Evolutionary conservation across 345 rosid genomes (phyloP), one percentile per base, ranked within the genome.

Genomic region (Mallotus nudiflorus): DNA sequence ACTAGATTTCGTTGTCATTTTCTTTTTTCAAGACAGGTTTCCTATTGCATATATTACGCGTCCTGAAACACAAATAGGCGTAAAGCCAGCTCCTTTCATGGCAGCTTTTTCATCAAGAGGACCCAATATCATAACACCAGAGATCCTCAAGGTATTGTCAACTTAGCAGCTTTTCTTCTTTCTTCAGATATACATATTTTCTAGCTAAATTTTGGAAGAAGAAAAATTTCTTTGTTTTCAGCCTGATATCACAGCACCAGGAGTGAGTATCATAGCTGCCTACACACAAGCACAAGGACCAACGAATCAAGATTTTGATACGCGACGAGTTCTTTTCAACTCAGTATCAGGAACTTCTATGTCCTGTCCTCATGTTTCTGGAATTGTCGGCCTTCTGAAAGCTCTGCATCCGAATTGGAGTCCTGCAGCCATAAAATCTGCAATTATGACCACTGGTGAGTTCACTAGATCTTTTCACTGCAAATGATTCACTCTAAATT

Each of bases 201-300:
- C 24, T 19, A 46, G 22, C 66, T 73, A 11, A 39, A 39, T 37
- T 44, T 28, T 6, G 18, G 22, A 15, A 44, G 19, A 37, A 4
- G 0, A 4, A 24, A 10, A 1, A 22, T 44, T 27, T 37, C 37
- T 70, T 5, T 9, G 4, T 57, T 0, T 46, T n/a, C 67, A 78
- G 81, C 81, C 81, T 50, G 81, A 78, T 28, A 53, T 78, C 35
- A 73, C 77, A 4, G 78, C 82, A 9, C 78, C 82, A 18, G 82
- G 82, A 54, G 75, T 78, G 46, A 78, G 62, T 52, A 16, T 78
- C 14, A 72, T 77, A 24, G 81, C 77, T 10, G 77, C 77, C 28
- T 77, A 49, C 64, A 63, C 77, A 35, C 27, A 64, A 64, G 77
- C 71, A 69, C 44, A 66, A 53, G 75, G 72, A 27, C 80, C 76